Base-by-base conservation (phyloP, 2,329 filamentous ascomycete genomes). In the Colletotrichum sp. region DNA sequence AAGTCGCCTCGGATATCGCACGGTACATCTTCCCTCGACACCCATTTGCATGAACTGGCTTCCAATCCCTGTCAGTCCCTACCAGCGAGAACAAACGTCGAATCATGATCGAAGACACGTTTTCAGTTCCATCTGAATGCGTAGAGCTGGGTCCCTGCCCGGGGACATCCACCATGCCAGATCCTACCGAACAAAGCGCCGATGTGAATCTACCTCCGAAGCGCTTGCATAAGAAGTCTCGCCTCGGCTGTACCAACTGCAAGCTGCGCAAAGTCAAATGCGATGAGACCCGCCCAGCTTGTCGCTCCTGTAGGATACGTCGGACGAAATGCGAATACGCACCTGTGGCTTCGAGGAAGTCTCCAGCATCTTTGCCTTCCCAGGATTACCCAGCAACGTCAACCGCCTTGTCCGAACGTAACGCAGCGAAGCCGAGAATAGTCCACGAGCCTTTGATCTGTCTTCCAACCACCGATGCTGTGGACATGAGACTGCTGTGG, bases 261-360 rank as follows among this genome's bases (percentile, higher is more conserved):
- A 80, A 81, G 69, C 61, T 74, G 30, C 78, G 81, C 16, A 77
- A 80, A 30, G 79, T 82, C 57, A 82, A 82, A 77, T 82, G 81
- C 72, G 79, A 81, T 60, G 79, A 82, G 70, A 63, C 74, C 28
- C 79, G 76, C 27, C 81, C 81, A n/a, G 12, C 60, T 19, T 63
- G 60, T 22, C 60, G 60, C 19, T 32, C 60, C 5, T 63, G 60
- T 16, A 63, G 61, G 61, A 60, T 79, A 78, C 52, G 28, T 66
- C 77, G 52, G 36, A 15, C 73, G 15, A 22, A 78, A 52, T 52
- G 44, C 44, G n/a, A 52, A 52, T 52, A 52, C n/a, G 6, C 11
- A 52, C 44, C 6, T 22, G 44, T 13, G 44, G 11, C 44, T 52
- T 5, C 44, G 44, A 52, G 44, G 2, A 52, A 52, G 44, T 3